Evolutionary conservation across 768 basidiomycete genomes (phyloP).

Genomic region (Scleroderma bovista): DNA sequence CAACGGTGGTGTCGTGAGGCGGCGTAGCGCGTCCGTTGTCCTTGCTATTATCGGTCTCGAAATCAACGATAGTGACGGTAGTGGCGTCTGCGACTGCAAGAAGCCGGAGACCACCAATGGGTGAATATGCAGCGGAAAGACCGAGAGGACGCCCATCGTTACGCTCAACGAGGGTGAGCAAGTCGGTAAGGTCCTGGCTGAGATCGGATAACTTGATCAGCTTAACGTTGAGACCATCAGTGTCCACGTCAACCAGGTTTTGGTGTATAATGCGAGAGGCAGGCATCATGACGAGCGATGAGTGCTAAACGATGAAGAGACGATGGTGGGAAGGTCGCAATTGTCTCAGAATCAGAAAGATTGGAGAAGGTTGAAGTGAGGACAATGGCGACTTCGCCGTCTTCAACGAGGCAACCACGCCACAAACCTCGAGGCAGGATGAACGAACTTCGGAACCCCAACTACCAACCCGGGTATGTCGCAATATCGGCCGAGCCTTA

Average conservation of each 20-base stretch:
- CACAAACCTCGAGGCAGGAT: too few species aligned
- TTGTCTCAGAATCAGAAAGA: too few species aligned
- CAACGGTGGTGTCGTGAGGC: constrained; percentile 9
- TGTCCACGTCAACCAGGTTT: constrained; percentile 22
- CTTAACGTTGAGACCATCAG: constrained; percentile 13
- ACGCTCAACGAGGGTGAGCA: constrained; percentile 22
- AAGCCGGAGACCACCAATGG: constrained; percentile 17
- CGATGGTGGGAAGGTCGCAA: neutral
- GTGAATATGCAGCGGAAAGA: constrained; percentile 21
- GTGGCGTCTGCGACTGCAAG: constrained; percentile 25
- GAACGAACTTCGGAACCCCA: too few species aligned
- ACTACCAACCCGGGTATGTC: too few species aligned
- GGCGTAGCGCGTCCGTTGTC: constrained; percentile 29
- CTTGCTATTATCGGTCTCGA: constrained; percentile 17
- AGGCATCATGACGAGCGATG: constrained; percentile 5
- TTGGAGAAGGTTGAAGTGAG: too few species aligned
- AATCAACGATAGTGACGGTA: constrained; percentile 23
- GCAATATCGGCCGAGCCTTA: too few species aligned
- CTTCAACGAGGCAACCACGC: too few species aligned
- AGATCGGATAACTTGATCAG: constrained; percentile 15
- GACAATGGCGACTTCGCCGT: too few species aligned
- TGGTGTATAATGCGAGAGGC: constrained; percentile 20
- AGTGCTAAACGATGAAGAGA: neutral
- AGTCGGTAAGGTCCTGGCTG: constrained; percentile 16
- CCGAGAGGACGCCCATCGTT: constrained; percentile 30